phyloP scores from a whole-genome alignment of 1,139 yeast species.

The Yamadazyma sp. region DNA sequence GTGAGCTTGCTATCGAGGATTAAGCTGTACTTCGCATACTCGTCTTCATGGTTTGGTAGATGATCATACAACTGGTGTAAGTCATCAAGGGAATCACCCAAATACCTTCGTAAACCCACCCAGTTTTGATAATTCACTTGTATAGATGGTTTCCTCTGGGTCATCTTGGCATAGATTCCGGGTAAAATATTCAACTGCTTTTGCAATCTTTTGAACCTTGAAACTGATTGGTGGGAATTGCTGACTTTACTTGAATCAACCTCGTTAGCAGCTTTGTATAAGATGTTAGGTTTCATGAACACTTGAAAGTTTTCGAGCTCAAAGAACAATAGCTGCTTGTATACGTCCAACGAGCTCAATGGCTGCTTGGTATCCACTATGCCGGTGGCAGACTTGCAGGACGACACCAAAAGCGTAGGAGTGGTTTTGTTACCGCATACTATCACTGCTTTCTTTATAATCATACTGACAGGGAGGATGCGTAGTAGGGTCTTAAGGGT shows the following conservation, averaged over 20 bases:
- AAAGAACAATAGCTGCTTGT: constrained; percentile 44
- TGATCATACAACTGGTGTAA: constrained; percentile 31
- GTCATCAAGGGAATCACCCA: constrained; percentile 34
- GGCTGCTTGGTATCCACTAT: constrained; percentile 57
- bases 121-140: constrained; percentile 23
- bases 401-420: constrained; percentile 65
- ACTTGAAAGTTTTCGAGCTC: constrained; percentile 52
- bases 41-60: constrained; percentile 43
- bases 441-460: constrained; percentile 66
- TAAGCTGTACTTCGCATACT: constrained; percentile 81
- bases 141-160: constrained; percentile 6
- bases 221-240: constrained; percentile 5
- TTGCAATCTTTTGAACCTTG: constrained; percentile 22
- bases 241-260: constrained; percentile 8
- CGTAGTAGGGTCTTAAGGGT: constrained; percentile 25
- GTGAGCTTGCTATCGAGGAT: constrained; percentile 64
- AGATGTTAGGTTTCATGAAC: constrained; percentile 68
- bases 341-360: constrained; percentile 52
- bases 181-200: constrained; percentile 16
- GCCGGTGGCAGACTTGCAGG: constrained; percentile 60
- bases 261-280: constrained; percentile 34
- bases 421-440: constrained; percentile 80
- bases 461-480: constrained; percentile 57
- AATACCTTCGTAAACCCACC: constrained; percentile 45
- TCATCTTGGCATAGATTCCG: constrained; percentile 3